Base-by-base conservation (phyloP, 345 rosid species). In the Salix arbutifolia region DNA sequence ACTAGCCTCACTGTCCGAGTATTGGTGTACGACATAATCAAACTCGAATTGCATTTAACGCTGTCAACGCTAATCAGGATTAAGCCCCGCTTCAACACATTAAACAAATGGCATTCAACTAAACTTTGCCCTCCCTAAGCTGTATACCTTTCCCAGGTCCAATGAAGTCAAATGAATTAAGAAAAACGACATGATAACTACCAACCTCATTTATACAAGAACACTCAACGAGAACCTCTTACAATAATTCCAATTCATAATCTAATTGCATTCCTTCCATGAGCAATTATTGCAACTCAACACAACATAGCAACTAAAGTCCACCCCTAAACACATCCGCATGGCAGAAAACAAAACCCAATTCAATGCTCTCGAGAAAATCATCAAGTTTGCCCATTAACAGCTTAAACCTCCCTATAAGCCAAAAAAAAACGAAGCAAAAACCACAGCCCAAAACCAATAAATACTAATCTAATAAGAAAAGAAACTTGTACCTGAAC, bases 401-500 rank as follows among this genome's bases (percentile, higher is more conserved):
- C n/a, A 67, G 8, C 70, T 9, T 18, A 67, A 67, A 31, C 70
- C 16, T 16, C 30, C 42, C 17, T 9, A 33, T 14, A 16, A 67
- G 9, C 42, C 42, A 33, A 35, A 21, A 67, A 16, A 21, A 33
- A 1, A 33, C 5, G 37, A 0, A 37, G 21, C 10, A 6, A 33
- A 67, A 67, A 4, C 21, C 40, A 46, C 17, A 46, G 5, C 17
- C 3, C 17, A 50, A 21, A 67, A 53, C 40, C 28, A 50, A 62
- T n/a, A 4, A 69, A 1, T 3, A 38, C 4, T 21, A 23, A 9
- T 33, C 65, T 1, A 23, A 53, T 25, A 53, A 33, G 35, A 19
- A 40, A 67, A 46, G 16, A 13, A 61, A 8, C 31, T 37, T 9
- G 69, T 85, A 96, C 99, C 99, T 90, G 83, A 86, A 96, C 96